A percentile compares a stretch with the other conserved stretches of the same genome.
These are phyloP conservation scores for Penicillium sp. DNA, from an alignment of 2,329 filamentous ascomycete species.

Conservation along the genomic window DNA sequence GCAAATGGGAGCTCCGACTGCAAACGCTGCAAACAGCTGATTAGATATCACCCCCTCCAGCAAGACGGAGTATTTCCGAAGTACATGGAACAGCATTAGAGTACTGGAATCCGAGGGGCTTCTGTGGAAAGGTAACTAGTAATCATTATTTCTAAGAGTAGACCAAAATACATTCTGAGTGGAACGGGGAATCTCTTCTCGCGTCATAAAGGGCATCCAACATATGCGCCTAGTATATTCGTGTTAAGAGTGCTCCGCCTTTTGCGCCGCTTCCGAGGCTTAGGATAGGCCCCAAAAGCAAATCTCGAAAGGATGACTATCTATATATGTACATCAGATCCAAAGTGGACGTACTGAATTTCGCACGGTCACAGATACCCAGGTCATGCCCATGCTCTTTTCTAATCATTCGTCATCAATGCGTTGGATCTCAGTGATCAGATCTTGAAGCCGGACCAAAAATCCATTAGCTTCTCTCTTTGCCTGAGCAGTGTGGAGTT, in stretches of 20 bases:
- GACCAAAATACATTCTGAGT: not conserved
- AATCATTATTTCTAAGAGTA: not conserved
- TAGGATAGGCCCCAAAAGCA: not conserved
- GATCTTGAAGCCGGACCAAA: conserved; percentile 55
- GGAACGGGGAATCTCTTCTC: not conserved
- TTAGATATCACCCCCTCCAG: conserved; percentile 12
- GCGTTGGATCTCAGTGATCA: conserved; percentile 51
- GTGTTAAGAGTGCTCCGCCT: no score
- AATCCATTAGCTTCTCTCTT: conserved; percentile 55
- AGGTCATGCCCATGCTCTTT: not conserved
- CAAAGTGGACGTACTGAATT: not conserved
- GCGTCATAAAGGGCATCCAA: not conserved
- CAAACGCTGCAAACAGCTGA: conserved; percentile 29
- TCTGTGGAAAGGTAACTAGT: no score
- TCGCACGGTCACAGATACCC: not conserved
- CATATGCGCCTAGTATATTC: not conserved
- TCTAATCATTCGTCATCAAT: conserved; percentile 11
- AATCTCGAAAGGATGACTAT: not conserved
- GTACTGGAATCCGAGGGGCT: no score
- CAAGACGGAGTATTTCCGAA: not conserved
- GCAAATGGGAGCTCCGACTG: conserved; percentile 24
- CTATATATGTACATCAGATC: not conserved
- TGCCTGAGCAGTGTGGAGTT: conserved; percentile 43
- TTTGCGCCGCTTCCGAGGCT: not conserved
- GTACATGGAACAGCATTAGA: no score